Evolutionary conservation across 768 basidiomycete genomes (phyloP).

Genomic region (Pseudohyphozyma bogoriensis): DNA sequence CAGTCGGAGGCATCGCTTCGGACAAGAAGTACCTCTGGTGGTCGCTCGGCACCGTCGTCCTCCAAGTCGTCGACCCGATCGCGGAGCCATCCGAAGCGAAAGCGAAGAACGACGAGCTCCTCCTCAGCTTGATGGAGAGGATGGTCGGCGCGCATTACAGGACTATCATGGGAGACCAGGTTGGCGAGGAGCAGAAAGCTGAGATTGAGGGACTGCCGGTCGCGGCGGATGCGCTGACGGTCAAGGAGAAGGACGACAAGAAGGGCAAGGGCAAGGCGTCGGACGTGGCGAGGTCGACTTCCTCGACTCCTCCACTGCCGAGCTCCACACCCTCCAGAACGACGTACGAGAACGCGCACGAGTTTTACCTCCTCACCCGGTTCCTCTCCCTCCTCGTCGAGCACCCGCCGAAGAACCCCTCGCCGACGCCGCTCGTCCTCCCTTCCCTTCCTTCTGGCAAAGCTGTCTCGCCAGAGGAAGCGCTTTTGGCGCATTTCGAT

Average conservation of each 20-base stretch:
- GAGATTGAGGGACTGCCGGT: background rate
- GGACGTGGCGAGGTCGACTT: background rate
- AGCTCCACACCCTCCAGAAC: background rate
- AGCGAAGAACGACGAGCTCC: constrained; percentile 5
- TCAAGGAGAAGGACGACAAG: background rate
- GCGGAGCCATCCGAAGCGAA: no score
- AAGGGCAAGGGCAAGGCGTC: constrained; percentile 3
- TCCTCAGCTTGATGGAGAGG: no score
- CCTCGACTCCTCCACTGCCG: background rate
- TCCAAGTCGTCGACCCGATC: constrained; percentile 8
- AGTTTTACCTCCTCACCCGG: constrained; percentile 20
- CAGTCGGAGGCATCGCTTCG: no score
- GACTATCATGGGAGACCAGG: no score
- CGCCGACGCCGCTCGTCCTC: background rate
- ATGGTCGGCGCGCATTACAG: no score
- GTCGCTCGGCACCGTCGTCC: constrained; percentile 19
- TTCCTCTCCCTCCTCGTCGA: constrained; percentile 22
- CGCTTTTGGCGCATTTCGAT: constrained; percentile 13
- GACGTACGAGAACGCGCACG: constrained; percentile 18
- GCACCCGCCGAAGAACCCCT: background rate
- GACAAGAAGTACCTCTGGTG: constrained; percentile 21
- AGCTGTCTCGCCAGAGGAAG: background rate
- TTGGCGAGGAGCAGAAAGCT: no score
- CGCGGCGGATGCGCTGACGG: background rate
- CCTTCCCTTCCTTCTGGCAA: constrained; percentile 6